phyloP scores from a whole-genome alignment of 208 protist species.

The Tritrichomonas musculus region DNA sequence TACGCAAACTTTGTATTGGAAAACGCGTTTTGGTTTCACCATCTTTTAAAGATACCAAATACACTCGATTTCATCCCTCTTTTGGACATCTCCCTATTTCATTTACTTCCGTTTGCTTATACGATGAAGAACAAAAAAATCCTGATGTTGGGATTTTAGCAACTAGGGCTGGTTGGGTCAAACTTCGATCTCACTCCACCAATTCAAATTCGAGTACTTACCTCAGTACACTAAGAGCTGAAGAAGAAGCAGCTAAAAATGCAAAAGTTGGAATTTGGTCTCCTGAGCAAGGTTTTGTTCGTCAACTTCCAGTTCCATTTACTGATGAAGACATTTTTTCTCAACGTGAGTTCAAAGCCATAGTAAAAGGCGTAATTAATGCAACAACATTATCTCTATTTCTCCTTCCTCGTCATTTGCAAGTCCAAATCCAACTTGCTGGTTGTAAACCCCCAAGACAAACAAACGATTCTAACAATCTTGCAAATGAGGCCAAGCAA shows the following conservation, averaged over 20 bases:
- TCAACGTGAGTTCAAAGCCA: background rate
- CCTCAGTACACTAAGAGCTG: background rate
- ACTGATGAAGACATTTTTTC: background rate
- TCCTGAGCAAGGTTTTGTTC: background rate
- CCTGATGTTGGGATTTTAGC: background rate
- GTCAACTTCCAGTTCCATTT: background rate
- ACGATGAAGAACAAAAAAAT: background rate
- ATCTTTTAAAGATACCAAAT: background rate
- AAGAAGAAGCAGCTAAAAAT: background rate
- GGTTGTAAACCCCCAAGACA: background rate
- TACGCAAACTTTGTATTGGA: background rate
- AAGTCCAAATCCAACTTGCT: background rate
- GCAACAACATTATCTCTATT: background rate
- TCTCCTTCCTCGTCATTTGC: background rate
- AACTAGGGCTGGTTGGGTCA: background rate
- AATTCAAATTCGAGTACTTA: background rate
- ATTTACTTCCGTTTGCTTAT: background rate
- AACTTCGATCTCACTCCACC: background rate
- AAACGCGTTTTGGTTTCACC: background rate
- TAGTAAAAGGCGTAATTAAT: background rate
- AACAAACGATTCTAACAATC: background rate
- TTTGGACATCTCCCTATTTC: background rate
- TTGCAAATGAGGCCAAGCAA: background rate
- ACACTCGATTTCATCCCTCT: background rate
- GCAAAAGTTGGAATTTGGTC: background rate